phyloP scores from a whole-genome alignment of 768 basidiomycete genomes.

The Xerocomus spinulosus region DNA sequence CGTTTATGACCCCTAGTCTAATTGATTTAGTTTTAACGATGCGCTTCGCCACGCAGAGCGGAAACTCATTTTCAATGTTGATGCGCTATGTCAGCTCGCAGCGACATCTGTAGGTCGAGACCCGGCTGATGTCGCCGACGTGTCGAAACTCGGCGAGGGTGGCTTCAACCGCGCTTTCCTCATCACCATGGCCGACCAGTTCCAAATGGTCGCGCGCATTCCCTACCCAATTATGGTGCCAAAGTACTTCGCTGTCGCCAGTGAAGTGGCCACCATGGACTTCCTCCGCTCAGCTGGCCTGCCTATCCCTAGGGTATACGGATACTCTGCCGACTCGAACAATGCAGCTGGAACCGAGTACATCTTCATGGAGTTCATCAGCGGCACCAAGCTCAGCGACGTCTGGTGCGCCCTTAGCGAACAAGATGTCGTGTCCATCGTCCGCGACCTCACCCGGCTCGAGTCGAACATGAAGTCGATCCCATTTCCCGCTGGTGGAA shows the following conservation, averaged over 20 bases:
- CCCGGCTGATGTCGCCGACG: background rate
- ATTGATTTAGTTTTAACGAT: background rate
- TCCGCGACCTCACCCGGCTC: background rate
- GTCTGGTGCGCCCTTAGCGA: background rate
- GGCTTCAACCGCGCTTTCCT: slow-evolving; percentile 16
- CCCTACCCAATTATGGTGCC: background rate
- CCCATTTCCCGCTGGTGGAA: slow-evolving; percentile 1
- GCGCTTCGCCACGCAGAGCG: background rate
- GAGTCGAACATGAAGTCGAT: slow-evolving; percentile 6
- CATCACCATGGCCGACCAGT: slow-evolving; percentile 23
- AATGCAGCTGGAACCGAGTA: slow-evolving; percentile 1
- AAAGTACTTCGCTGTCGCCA: slow-evolving; percentile 3
- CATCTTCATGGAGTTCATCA: background rate
- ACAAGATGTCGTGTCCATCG: background rate
- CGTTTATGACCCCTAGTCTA: background rate
- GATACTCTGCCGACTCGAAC: background rate
- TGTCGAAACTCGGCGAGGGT: background rate
- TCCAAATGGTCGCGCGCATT: slow-evolving; percentile 12
- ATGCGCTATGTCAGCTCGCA: background rate
- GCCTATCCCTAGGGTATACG: background rate
- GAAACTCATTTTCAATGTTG: background rate
- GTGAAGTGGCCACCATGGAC: slow-evolving; percentile 4
- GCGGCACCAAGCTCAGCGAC: background rate
- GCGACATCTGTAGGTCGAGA: background rate
- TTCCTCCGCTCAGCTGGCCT: slow-evolving; percentile 3